These are phyloP conservation scores for Neurospora africana DNA, from an alignment of 495 filamentous ascomycete genomes.

Conservation along the genomic window DNA sequence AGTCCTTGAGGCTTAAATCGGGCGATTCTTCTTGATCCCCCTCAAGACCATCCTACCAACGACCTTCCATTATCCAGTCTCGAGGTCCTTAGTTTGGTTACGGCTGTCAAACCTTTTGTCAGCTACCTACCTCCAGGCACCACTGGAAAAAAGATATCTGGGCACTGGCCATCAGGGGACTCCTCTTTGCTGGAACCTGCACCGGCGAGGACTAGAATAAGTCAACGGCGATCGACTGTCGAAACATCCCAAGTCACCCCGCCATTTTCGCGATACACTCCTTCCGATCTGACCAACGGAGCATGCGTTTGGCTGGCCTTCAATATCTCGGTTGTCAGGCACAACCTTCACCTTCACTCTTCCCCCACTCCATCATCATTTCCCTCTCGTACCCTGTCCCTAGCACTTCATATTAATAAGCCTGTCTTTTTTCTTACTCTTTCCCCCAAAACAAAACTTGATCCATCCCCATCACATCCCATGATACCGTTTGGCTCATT, in stretches of 20 bases:
- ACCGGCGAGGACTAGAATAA: neutral
- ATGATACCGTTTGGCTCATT: conserved; percentile 15
- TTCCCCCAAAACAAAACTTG: neutral
- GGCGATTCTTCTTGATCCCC: neutral
- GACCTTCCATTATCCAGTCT: neutral
- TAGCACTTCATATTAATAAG: neutral
- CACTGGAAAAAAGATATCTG: neutral
- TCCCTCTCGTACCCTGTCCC: neutral
- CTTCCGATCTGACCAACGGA: neutral
- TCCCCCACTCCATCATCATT: conserved; percentile 1
- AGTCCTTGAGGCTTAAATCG: neutral
- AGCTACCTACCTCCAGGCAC: neutral
- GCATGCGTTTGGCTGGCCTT: neutral
- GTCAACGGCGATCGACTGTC: neutral
- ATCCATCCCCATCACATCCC: neutral
- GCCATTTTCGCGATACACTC: neutral
- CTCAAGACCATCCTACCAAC: neutral
- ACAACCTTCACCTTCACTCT: neutral
- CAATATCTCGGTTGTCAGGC: neutral
- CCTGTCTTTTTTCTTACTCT: neutral
- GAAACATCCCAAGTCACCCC: neutral
- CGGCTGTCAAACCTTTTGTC: neutral
- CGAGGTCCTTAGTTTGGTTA: neutral
- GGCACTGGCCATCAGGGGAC: neutral
- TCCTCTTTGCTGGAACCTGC: neutral